phyloP scores from a whole-genome alignment of 495 filamentous ascomycete genomes.

The Acidiella bohemica region DNA sequence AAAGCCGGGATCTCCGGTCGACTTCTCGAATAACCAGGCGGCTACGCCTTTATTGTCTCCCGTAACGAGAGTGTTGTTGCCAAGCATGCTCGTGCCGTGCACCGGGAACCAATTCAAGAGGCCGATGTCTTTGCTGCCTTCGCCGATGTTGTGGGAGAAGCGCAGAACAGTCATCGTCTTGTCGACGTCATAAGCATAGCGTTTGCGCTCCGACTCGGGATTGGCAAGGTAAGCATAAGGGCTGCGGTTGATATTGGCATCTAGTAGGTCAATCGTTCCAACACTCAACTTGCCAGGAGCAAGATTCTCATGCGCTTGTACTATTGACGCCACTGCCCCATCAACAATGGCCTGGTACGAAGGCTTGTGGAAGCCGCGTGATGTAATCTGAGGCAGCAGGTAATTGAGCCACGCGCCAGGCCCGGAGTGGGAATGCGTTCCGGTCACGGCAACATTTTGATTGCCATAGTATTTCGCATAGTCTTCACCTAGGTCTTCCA shows the following conservation, averaged over 20 bases:
- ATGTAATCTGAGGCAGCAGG: constrained; percentile 85
- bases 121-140: constrained; percentile 49
- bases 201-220: constrained; percentile 59
- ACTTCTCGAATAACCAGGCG: constrained; percentile 71
- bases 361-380: constrained; percentile 75
- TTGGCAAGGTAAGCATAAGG: constrained; percentile 86
- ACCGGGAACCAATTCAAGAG: constrained; percentile 88
- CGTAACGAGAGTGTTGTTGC: constrained; percentile 83
- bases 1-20: constrained; percentile 49
- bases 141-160: constrained; percentile 59
- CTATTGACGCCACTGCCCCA: constrained; percentile 68
- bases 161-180: constrained; percentile 74
- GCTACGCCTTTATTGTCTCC: constrained; percentile 97
- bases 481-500: constrained; percentile 50
- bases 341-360: constrained; percentile 85
- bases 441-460: constrained; percentile 78
- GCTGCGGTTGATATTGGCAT: constrained; percentile 83
- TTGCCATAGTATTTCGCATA: constrained; percentile 59
- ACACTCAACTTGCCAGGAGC: constrained; percentile 57
- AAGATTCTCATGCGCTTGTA: constrained; percentile 64
- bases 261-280: constrained; percentile 58
- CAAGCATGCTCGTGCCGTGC: constrained; percentile 82
- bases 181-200: constrained; percentile 67
- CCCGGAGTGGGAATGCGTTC: constrained; percentile 87
- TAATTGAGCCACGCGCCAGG: constrained; percentile 95